Percentiles rank a stretch among this genome's conserved stretches.
Evolutionary conservation across 73 alveolate species (phyloP).

Genomic region (Symbiodinium pilosum): DNA sequence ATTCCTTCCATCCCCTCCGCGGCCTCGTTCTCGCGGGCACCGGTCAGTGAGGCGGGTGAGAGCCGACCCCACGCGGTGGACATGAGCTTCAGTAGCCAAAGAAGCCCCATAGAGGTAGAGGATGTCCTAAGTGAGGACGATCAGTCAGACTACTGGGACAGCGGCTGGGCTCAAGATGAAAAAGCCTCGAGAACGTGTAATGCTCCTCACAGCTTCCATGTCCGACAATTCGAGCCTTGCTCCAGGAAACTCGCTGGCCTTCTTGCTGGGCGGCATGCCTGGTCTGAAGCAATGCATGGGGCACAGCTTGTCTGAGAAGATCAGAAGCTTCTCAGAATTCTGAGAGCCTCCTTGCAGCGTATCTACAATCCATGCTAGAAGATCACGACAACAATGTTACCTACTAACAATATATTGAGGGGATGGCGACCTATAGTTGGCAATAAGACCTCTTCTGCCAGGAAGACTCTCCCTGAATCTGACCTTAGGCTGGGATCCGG

Average conservation of each 20-base stretch:
- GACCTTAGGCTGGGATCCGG: conserved; percentile 83
- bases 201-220: background rate
- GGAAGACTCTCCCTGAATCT: no score
- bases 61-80: background rate
- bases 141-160: conserved; percentile 47
- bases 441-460: no score
- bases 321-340: no score
- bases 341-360: background rate
- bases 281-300: conserved; percentile 65
- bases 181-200: background rate
- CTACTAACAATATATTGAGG: no score
- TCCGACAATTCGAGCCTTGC: background rate
- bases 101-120: background rate
- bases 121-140: conserved; percentile 19
- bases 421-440: no score
- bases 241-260: conserved; percentile 64
- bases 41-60: background rate
- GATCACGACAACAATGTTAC: no score
- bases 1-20: background rate
- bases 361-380: background rate
- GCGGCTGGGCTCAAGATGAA: conserved; percentile 55
- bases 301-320: no score
- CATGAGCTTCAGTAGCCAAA: background rate
- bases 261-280: conserved; percentile 40
- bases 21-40: background rate